phyloP scores from a whole-genome alignment of 306 rosid species.

The Cyclanthera cordifolia region DNA sequence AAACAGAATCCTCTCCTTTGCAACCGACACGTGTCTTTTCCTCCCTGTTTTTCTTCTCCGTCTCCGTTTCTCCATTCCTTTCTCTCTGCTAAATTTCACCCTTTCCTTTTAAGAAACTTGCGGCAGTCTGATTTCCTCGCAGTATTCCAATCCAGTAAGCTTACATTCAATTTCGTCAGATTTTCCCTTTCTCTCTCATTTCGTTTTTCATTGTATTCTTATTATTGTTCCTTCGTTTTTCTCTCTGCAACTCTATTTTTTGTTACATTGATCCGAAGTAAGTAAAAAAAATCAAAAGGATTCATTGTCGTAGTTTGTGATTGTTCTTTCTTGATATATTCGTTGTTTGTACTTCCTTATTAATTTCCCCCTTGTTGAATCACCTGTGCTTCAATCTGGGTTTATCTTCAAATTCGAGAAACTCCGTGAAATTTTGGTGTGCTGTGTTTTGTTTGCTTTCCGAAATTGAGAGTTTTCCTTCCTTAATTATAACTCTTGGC shows the following conservation, averaged over 20 bases:
- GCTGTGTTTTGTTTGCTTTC: constrained; percentile 92
- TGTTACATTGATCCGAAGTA: constrained; percentile 15
- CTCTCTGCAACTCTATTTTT: constrained; percentile 7
- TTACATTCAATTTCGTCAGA: neutral
- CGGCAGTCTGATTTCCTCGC: neutral
- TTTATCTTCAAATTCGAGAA: constrained; percentile 32
- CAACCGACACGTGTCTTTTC: constrained; percentile 37
- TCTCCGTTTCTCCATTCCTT: neutral
- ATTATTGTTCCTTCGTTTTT: neutral
- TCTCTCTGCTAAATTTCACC: constrained; percentile 26
- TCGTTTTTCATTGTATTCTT: neutral
- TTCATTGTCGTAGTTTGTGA: constrained; percentile 17
- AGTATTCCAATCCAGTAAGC: constrained; percentile 6
- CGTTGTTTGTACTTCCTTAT: neutral
- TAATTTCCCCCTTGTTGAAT: constrained; percentile 2
- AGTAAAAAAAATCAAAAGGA: neutral
- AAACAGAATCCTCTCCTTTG: neutral
- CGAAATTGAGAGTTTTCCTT: constrained; percentile 75
- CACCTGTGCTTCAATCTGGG: neutral
- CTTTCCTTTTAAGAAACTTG: constrained; percentile 7
- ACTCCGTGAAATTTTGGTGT: constrained; percentile 76
- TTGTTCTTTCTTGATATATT: neutral
- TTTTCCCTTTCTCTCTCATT: neutral
- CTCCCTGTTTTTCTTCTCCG: constrained; percentile 10
- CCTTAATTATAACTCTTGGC: no score